phyloP scores from a whole-genome alignment of 495 filamentous ascomycete species.

The Mytilinidion resinicola region DNA sequence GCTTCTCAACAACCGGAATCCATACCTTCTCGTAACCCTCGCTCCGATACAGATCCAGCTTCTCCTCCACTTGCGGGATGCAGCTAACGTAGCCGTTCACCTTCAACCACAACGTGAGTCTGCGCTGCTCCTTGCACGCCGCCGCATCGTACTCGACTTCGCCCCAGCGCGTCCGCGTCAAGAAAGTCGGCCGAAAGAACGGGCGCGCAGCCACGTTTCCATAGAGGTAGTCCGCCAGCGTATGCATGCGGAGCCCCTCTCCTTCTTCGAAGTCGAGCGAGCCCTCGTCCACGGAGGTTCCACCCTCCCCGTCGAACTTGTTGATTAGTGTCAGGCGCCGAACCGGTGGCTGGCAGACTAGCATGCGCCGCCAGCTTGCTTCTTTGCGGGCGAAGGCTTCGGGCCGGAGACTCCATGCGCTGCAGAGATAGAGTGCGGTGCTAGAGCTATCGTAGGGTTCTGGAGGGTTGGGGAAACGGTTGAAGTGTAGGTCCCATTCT shows the following conservation, averaged over 20 bases:
- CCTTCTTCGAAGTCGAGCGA: not conserved
- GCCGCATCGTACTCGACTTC: too few relatives aligned
- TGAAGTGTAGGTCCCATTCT: not conserved
- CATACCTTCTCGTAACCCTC: too few relatives aligned
- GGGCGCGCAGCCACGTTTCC: too few relatives aligned
- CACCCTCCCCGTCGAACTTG: not conserved
- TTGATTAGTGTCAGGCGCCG: not conserved
- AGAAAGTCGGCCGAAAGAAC: too few relatives aligned
- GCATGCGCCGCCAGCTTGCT: constrained; percentile 16
- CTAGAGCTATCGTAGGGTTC: not conserved
- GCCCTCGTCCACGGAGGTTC: not conserved
- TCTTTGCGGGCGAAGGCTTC: not conserved
- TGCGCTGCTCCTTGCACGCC: too few relatives aligned
- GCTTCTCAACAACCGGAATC: too few relatives aligned
- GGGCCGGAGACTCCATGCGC: not conserved
- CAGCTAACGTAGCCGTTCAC: too few relatives aligned
- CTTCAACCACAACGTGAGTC: too few relatives aligned
- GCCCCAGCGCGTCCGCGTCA: too few relatives aligned
- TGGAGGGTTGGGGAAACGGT: not conserved
- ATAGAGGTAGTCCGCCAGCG: not conserved
- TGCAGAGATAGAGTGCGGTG: not conserved
- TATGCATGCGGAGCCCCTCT: not conserved
- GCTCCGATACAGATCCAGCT: too few relatives aligned
- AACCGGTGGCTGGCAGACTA: constrained; percentile 11
- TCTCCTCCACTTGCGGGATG: too few relatives aligned